Base-by-base conservation (phyloP, 371 early-diverging fungal species). In the Choanephora cucurbitarum region DNA sequence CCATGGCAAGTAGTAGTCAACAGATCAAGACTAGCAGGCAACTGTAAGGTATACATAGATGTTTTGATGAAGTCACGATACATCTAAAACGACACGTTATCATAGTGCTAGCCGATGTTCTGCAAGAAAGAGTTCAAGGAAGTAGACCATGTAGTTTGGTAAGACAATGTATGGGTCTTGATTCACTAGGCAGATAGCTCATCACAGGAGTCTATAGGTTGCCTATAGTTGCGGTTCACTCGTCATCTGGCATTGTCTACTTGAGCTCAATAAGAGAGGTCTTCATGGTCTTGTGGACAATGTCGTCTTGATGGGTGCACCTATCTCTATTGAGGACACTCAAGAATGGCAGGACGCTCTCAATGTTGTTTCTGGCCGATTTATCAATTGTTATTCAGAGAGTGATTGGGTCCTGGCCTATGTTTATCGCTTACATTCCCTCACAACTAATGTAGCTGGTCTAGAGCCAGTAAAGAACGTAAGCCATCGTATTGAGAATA, bases 201-300 rank as follows among this genome's bases (percentile, higher is more conserved):
- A n/a, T n/a, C 11, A 47, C 14, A 41, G 6, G 33, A 34, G 41
- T 21, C 11, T 22, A 24, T 15, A 77, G 74, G 69, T 84, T 31
- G 97, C 92, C 0, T 97, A 90, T 74, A 96, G 96, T 19, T 86
- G 96, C 33, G 98, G 98, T 4, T 93, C 93, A 7, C 80, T 94
- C 3, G 90, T 93, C 11, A 91, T 98, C 47, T 95, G 91, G 78
- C 84, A 90, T 37, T 91, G 95, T 62, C 73, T 98, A 28, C 71
- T 86, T 44, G 96, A 96, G 58, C 79, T 98, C 8, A 85, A 91
- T 32, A 67, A 79, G 45, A 75, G 83, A 19, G 67, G 73, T 28
- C 60, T 67, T 15, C 45, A 63, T 32, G 84, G 84, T 6, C 60
- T 81, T 4, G 63, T 87, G 34, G 81, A 85, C 56, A 75, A 81